Base-by-base conservation (phyloP, 768 basidiomycete genomes). In the Leccinum pellstonianum region DNA sequence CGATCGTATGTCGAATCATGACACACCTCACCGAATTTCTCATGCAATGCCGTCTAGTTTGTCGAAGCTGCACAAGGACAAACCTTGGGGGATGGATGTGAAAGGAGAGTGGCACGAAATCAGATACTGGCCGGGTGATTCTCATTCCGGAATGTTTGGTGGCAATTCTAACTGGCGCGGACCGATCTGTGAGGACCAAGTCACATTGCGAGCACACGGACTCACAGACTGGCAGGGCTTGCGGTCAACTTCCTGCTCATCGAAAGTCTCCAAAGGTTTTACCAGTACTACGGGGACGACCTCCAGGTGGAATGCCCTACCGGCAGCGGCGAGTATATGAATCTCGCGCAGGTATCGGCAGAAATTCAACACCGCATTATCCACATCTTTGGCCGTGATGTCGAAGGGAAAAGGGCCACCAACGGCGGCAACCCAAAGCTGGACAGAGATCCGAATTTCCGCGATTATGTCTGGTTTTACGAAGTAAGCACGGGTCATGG, bases 351-450 rank as follows among this genome's bases (percentile, higher is more conserved):
- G 59, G 94, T 96, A 19, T 94, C 97, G 5, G 96, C 98, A 68
- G 97, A 99, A 74, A 95, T 99, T 57, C 97, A 98, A 74, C 96
- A 98, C 70, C 88, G 97, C n/a, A 87, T 98, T 62, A 99, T 98
- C 57, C 95, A 98, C 73, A 94, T 99, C 67, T 99, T 99, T 68
- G 88, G 92, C n/a, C 86, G 95, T 27, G 96, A 99, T 70, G 73
- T 84, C 62, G 83, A 92, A 60, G 95, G 95, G 10, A 82, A 84
- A 61, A 81, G 97, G 43, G 95, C 97, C 0, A 90, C 89, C 17
- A 98, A 99, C 69, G 97, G 95, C 19, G 93, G 93, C 7, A 90
- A 90, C 68, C 79, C 84, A 37, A 91, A 87, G 72, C 77, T 99
- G 64, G 92, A 99, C 73, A 80, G 83, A 58, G 97, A 99, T 72